These are phyloP conservation scores for Teratosphaeria viscida DNA, from an alignment of 2,329 filamentous ascomycete genomes.

Conservation along the genomic window DNA sequence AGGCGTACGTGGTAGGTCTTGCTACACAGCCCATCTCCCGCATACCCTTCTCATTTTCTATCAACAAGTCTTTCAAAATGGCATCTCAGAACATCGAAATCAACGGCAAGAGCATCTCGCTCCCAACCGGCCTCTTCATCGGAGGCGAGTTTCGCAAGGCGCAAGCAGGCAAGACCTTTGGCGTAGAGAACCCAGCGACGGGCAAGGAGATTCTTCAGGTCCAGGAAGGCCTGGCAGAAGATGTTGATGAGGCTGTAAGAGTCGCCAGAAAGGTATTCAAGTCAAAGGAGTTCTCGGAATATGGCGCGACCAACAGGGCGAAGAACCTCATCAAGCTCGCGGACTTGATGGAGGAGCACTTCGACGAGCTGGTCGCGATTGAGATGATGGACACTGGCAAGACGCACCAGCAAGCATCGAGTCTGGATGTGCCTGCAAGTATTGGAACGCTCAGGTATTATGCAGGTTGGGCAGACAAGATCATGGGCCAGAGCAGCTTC, in stretches of 20 bases:
- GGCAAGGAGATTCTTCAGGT: slow-evolving; percentile 28
- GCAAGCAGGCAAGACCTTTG: slow-evolving; percentile 51
- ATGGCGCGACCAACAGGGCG: slow-evolving; percentile 56
- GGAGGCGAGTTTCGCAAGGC: slow-evolving; percentile 65
- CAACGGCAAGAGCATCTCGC: slow-evolving; percentile 58
- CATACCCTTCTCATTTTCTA: not conserved
- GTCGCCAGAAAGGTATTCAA: slow-evolving; percentile 22
- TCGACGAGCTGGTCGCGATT: slow-evolving; percentile 50
- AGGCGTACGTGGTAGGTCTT: not conserved
- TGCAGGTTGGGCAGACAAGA: slow-evolving; percentile 18
- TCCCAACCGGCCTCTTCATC: slow-evolving; percentile 66
- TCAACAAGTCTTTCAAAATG: not conserved
- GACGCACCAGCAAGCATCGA: slow-evolving; percentile 5
- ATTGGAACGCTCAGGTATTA: slow-evolving; percentile 10
- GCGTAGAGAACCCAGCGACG: slow-evolving; percentile 45
- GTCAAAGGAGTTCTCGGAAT: slow-evolving; percentile 55
- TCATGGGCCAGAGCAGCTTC: slow-evolving; percentile 20
- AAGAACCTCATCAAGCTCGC: slow-evolving; percentile 61
- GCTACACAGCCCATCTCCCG: not conserved
- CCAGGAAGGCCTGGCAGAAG: slow-evolving; percentile 39
- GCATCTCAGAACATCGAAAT: slow-evolving; percentile 2
- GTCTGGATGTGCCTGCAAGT: not conserved
- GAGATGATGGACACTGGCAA: slow-evolving; percentile 49
- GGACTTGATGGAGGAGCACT: slow-evolving; percentile 17
- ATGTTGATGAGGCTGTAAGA: slow-evolving; percentile 46